Percentiles rank a stretch among this genome's conserved stretches.
Evolutionary conservation across 768 basidiomycete species (phyloP).

Genomic region (Auriscalpium orientale): DNA sequence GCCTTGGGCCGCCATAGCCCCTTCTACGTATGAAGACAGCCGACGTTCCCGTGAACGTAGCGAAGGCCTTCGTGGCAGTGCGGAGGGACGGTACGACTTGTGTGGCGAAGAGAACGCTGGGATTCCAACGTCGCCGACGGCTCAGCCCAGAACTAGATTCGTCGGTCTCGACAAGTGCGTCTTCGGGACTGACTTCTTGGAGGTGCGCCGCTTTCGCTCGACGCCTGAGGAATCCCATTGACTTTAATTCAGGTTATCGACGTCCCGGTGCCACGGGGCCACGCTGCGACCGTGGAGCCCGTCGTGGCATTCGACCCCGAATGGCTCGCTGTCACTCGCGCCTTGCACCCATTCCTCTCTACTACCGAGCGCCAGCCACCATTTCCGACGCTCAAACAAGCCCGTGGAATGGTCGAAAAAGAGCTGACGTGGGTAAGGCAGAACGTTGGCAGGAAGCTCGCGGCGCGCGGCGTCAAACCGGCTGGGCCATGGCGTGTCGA

Average conservation of each 20-base stretch:
- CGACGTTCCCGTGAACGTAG: too few species aligned
- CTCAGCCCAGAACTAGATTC: slow-evolving; percentile 49
- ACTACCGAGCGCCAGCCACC: slow-evolving; percentile 36
- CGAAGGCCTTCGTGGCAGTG: too few species aligned
- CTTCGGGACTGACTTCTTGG: slow-evolving; percentile 62
- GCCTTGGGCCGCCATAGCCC: too few species aligned
- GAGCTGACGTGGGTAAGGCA: slow-evolving; percentile 62
- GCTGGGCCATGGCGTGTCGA: slow-evolving; percentile 1
- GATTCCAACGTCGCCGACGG: too few species aligned
- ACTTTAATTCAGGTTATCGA: slow-evolving; percentile 54
- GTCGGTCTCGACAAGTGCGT: slow-evolving; percentile 85
- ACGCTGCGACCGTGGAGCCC: slow-evolving; percentile 18
- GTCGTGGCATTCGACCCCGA: slow-evolving; percentile 70
- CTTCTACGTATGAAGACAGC: too few species aligned
- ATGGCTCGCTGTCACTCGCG: slow-evolving; percentile 91
- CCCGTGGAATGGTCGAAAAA: slow-evolving; percentile 45
- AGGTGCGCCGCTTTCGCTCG: slow-evolving; percentile 37
- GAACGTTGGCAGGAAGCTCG: slow-evolving; percentile 37
- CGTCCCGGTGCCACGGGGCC: slow-evolving; percentile 28
- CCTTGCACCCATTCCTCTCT: slow-evolving; percentile 75
- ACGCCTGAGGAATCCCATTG: not conserved
- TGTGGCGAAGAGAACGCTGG: too few species aligned
- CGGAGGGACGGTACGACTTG: too few species aligned
- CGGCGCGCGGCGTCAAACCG: not conserved
- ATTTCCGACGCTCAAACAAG: slow-evolving; percentile 52